phyloP scores from a whole-genome alignment of 2,329 filamentous ascomycete genomes.

The Elsinoe fawcettii region DNA sequence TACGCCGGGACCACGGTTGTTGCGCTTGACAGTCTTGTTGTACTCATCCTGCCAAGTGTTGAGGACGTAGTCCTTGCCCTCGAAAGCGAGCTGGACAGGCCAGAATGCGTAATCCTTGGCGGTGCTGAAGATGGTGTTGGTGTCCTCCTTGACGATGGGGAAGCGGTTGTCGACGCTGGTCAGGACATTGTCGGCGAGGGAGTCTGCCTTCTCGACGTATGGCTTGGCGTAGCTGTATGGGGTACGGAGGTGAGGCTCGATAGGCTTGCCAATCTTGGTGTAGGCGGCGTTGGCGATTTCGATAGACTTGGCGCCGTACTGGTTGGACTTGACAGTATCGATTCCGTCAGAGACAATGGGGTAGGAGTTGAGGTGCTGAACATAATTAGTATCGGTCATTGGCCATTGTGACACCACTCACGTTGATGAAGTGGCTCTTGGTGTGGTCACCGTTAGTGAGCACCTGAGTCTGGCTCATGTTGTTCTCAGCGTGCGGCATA shows the following conservation, averaged over 20 bases:
- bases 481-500: slow-evolving; percentile 43
- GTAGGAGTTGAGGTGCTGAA: slow-evolving; percentile 74
- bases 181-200: slow-evolving; percentile 49
- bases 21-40: slow-evolving; percentile 30
- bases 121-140: slow-evolving; percentile 47
- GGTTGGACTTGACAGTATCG: slow-evolving; percentile 69
- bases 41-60: slow-evolving; percentile 32
- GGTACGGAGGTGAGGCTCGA: slow-evolving; percentile 68
- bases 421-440: slow-evolving; percentile 39
- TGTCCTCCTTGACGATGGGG: slow-evolving; percentile 49
- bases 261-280: slow-evolving; percentile 65
- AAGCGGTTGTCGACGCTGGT: slow-evolving; percentile 46
- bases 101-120: slow-evolving; percentile 59
- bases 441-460: slow-evolving; percentile 43
- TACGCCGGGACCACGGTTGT: slow-evolving; percentile 25
- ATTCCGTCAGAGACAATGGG: slow-evolving; percentile 75
- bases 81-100: slow-evolving; percentile 23
- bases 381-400: slow-evolving; percentile 21
- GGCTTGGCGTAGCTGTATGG: slow-evolving; percentile 78
- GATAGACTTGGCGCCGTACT: slow-evolving; percentile 75
- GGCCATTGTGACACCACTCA: slow-evolving; percentile 18
- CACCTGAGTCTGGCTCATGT: slow-evolving; percentile 35
- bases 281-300: slow-evolving; percentile 68
- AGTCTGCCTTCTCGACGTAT: slow-evolving; percentile 75
- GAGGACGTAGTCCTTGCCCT: slow-evolving; percentile 25